Conservation (phyloP, 2,329 filamentous ascomycete genomes). For the Exophiala sp. region DNA sequence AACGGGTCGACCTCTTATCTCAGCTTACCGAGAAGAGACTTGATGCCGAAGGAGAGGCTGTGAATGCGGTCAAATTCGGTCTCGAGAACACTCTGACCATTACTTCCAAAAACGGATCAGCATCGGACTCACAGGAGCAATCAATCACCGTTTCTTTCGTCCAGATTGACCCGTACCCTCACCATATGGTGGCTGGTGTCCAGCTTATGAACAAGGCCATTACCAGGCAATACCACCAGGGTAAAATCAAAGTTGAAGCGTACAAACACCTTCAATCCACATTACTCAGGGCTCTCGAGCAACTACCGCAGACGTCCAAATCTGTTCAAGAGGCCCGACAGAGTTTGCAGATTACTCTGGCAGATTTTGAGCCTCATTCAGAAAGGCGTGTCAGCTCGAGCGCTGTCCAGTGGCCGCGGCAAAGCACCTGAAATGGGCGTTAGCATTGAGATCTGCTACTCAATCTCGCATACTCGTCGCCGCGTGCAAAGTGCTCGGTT, state of each 20-base stretch:
- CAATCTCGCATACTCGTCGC: no score
- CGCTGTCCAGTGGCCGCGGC: neutral
- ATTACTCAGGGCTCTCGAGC: conserved; percentile 28
- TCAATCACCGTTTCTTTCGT: conserved; percentile 29
- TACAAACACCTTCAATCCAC: conserved; percentile 28
- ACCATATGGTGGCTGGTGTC: conserved; percentile 33
- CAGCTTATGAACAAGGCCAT: conserved; percentile 31
- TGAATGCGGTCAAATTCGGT: conserved; percentile 32
- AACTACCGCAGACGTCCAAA: conserved; percentile 33
- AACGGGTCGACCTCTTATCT: conserved; percentile 29
- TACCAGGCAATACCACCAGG: conserved; percentile 27
- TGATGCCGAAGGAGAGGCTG: conserved; percentile 29
- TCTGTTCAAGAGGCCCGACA: conserved; percentile 29
- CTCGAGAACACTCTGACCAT: conserved; percentile 30
- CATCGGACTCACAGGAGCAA: neutral
- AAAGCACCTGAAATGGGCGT: no score
- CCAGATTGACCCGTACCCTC: conserved; percentile 34
- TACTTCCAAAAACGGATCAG: conserved; percentile 1
- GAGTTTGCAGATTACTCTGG: conserved; percentile 10
- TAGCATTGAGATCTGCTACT: no score
- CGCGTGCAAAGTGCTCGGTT: no score
- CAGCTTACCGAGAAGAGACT: conserved; percentile 25
- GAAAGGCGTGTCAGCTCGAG: neutral
- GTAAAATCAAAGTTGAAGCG: conserved; percentile 28
- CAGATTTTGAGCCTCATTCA: conserved; percentile 1